Evolutionary conservation across 495 filamentous ascomycete species (phyloP).

Genomic region (Penicillium parvum): DNA sequence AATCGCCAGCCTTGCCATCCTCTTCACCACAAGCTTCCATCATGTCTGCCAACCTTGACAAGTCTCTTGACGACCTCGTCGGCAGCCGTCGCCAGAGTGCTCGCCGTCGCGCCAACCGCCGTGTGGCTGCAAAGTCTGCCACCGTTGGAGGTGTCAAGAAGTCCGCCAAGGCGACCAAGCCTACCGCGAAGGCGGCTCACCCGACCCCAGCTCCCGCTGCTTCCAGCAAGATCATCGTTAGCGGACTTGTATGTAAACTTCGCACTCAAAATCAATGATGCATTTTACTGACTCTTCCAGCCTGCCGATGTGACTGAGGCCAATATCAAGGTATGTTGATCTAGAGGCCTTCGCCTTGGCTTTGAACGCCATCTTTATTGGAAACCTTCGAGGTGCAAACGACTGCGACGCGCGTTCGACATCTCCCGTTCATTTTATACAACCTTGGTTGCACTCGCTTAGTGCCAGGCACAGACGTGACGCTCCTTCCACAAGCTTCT

Average conservation of each 20-base stretch:
- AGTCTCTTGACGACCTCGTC: conserved; percentile 95
- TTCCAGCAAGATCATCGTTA: conserved; percentile 90
- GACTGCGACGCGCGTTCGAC: conserved; percentile 33
- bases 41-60: conserved; percentile 92
- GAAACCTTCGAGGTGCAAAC: conserved; percentile 41
- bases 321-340: conserved; percentile 99
- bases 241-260: conserved; percentile 75
- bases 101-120: conserved; percentile 52
- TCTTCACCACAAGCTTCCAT: conserved; percentile 5
- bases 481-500: conserved; percentile 40
- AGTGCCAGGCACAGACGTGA: conserved; percentile 29
- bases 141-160: conserved; percentile 84
- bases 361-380: conserved; percentile 50
- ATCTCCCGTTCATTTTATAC: conserved; percentile 25
- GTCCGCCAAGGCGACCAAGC: conserved; percentile 63
- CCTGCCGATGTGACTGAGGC: conserved; percentile 89
- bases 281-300: conserved; percentile 56
- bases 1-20: conserved; percentile 16
- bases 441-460: conserved; percentile 23
- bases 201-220: conserved; percentile 60
- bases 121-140: conserved; percentile 49
- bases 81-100: conserved; percentile 60
- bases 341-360: conserved; percentile 53
- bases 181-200: conserved; percentile 51
- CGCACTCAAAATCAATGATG: neutral